These are phyloP conservation scores for Jatropha podagrica DNA, from an alignment of 441 rosid genomes.

Conservation along the genomic window DNA sequence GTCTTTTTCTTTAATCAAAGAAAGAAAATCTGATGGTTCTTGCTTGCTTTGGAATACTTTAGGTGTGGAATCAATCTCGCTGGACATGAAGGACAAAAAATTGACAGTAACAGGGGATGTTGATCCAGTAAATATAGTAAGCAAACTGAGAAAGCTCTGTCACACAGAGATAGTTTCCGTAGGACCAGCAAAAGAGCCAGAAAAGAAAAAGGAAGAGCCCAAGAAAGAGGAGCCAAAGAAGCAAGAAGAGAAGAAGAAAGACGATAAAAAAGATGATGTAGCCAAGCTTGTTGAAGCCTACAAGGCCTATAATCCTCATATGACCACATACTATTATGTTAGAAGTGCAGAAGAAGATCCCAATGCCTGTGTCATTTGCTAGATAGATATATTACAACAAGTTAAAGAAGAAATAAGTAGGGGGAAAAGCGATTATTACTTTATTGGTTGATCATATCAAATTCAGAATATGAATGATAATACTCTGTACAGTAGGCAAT, in stretches of 20 bases:
- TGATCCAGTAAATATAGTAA: constrained; percentile 44
- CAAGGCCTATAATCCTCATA: constrained; percentile 27
- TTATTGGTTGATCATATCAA: neutral
- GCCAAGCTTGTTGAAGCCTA: constrained; percentile 22
- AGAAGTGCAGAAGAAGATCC: constrained; percentile 47
- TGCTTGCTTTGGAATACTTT: neutral
- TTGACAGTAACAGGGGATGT: constrained; percentile 54
- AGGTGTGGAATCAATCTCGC: constrained; percentile 57
- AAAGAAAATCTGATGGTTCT: neutral
- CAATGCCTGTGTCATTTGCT: constrained; percentile 48
- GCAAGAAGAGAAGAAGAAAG: constrained; percentile 25
- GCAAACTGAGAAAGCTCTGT: constrained; percentile 58
- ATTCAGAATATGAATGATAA: neutral
- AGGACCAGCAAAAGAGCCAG: constrained; percentile 62
- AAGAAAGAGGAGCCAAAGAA: constrained; percentile 39
- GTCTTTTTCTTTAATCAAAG: neutral
- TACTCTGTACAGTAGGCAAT: neutral
- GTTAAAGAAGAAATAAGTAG: no score
- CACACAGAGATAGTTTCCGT: constrained; percentile 46
- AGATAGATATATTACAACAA: neutral
- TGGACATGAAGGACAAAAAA: constrained; percentile 59
- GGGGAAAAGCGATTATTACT: no score
- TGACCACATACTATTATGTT: constrained; percentile 19
- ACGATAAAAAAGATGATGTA: constrained; percentile 21
- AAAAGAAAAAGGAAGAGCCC: constrained; percentile 57